These are phyloP conservation scores for Parafenestella ontariensis DNA, from an alignment of 2,329 filamentous ascomycete species.

Conservation along the genomic window DNA sequence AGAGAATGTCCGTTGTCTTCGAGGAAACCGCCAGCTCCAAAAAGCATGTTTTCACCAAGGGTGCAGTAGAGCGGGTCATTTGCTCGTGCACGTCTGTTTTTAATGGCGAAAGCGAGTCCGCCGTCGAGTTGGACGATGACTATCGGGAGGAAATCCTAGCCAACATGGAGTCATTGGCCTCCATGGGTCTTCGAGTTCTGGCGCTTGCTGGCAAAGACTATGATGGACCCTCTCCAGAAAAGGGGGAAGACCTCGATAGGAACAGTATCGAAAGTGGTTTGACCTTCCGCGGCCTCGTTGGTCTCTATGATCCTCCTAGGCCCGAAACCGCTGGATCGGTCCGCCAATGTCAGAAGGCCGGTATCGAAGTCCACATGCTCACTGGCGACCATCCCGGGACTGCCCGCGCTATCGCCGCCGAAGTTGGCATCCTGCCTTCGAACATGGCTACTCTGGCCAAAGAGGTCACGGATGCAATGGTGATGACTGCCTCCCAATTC, in stretches of 20 bases:
- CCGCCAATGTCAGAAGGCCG: conserved; percentile 36
- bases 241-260: conserved; percentile 59
- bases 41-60: conserved; percentile 65
- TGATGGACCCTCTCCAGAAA: conserved; percentile 50
- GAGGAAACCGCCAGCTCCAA: conserved; percentile 44
- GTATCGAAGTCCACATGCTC: conserved; percentile 56
- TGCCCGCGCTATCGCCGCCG: conserved; percentile 54
- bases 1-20: conserved; percentile 78
- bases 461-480: conserved; percentile 33
- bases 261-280: conserved; percentile 70
- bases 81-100: conserved; percentile 61
- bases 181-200: conserved; percentile 72
- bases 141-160: conserved; percentile 64
- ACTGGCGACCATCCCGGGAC: conserved; percentile 56
- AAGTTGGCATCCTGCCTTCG: conserved; percentile 53
- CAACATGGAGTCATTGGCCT: conserved; percentile 72
- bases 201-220: conserved; percentile 64
- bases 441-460: conserved; percentile 49
- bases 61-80: conserved; percentile 70
- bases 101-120: conserved; percentile 53
- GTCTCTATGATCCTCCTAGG: conserved; percentile 84
- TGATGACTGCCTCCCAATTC: conserved; percentile 50
- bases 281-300: conserved; percentile 77
- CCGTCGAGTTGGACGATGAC: conserved; percentile 57
- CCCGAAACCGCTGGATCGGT: conserved; percentile 71